Conservation (phyloP, 1,139 yeast genomes). For the Tardiomyces depauwii region DNA sequence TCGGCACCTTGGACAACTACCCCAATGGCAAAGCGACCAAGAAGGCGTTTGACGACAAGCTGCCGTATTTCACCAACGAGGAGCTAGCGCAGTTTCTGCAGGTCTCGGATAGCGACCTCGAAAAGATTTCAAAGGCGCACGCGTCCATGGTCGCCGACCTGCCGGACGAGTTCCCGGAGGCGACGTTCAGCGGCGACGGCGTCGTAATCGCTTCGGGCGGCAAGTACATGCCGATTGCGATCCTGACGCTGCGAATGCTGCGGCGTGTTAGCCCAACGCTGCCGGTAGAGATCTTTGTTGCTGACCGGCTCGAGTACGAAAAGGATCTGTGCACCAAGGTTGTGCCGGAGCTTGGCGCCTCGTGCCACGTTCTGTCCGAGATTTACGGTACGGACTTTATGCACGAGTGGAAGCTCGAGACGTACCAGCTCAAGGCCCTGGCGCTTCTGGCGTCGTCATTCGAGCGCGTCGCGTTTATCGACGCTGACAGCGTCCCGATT, state of each 20-base stretch:
- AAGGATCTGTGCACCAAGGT: slow-evolving; percentile 50
- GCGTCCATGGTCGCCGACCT: slow-evolving; percentile 37
- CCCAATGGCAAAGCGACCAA: not conserved
- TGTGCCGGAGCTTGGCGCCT: slow-evolving; percentile 58
- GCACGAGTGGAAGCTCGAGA: slow-evolving; percentile 43
- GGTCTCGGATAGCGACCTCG: slow-evolving; percentile 36
- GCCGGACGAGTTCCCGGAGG: slow-evolving; percentile 35
- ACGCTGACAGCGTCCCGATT: slow-evolving; percentile 66
- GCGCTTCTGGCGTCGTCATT: slow-evolving; percentile 68
- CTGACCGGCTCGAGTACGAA: slow-evolving; percentile 60
- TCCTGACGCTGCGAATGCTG: slow-evolving; percentile 53
- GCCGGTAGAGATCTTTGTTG: slow-evolving; percentile 73
- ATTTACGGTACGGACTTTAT: slow-evolving; percentile 39
- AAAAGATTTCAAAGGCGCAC: slow-evolving; percentile 43
- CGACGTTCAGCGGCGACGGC: slow-evolving; percentile 45
- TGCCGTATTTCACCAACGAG: slow-evolving; percentile 11
- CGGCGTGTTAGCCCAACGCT: slow-evolving; percentile 51
- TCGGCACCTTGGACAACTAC: not conserved
- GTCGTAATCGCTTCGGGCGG: slow-evolving; percentile 81
- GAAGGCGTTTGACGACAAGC: no score
- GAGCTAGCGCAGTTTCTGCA: slow-evolving; percentile 44
- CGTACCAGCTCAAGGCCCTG: slow-evolving; percentile 70
- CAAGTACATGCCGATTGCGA: slow-evolving; percentile 58
- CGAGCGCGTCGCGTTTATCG: slow-evolving; percentile 63
- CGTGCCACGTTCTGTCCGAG: slow-evolving; percentile 52